phyloP scores from a whole-genome alignment of 2,329 filamentous ascomycete species.

The Aspergillus sojae region DNA sequence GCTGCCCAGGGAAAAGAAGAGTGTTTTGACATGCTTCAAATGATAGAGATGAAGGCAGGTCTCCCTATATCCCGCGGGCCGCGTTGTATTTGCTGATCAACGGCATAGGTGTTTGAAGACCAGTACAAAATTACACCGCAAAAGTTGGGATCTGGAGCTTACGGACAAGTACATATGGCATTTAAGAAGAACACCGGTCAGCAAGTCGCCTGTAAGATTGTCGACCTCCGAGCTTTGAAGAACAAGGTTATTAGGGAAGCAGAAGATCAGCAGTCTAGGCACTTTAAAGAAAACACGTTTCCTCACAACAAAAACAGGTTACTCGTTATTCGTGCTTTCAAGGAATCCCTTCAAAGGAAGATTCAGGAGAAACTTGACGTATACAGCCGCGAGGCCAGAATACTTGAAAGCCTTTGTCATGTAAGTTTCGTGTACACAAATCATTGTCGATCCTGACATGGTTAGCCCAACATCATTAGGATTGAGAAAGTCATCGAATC shows the following conservation, averaged over 20 bases:
- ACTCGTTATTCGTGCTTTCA: not conserved
- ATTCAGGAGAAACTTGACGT: constrained; percentile 33
- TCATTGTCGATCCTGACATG: constrained; percentile 3
- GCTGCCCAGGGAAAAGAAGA: constrained; percentile 8
- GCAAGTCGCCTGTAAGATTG: constrained; percentile 51
- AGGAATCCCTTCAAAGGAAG: constrained; percentile 22
- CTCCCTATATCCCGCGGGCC: not conserved
- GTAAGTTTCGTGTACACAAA: constrained; percentile 30
- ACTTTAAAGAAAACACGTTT: constrained; percentile 7
- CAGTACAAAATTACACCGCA: constrained; percentile 43
- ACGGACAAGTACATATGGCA: constrained; percentile 48
- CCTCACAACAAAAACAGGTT: not conserved
- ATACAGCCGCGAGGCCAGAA: constrained; percentile 45
- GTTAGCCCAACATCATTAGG: constrained; percentile 60
- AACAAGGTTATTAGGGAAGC: constrained; percentile 8
- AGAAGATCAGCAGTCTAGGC: constrained; percentile 14
- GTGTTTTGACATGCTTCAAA: constrained; percentile 32
- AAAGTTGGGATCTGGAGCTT: constrained; percentile 46
- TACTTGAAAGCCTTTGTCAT: constrained; percentile 58
- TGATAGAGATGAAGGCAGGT: constrained; percentile 38
- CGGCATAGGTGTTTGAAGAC: constrained; percentile 33
- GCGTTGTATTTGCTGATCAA: not conserved
- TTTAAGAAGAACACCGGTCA: constrained; percentile 32
- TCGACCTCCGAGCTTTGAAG: constrained; percentile 39
- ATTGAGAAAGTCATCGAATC: constrained; percentile 60